Base-by-base conservation (phyloP, 2,329 filamentous ascomycete species). In the Lachnellula cervina region DNA sequence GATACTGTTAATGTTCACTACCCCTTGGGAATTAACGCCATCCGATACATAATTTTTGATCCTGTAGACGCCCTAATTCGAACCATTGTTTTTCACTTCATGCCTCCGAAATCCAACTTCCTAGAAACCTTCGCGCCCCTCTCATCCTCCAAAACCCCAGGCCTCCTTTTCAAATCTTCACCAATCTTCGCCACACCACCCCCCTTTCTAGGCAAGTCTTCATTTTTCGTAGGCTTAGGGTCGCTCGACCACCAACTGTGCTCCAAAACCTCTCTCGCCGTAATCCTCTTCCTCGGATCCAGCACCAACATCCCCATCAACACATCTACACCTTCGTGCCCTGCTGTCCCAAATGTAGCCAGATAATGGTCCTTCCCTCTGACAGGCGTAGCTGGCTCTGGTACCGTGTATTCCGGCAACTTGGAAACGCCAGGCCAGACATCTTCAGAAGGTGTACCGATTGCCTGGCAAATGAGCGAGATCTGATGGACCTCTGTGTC, bases 361-460 rank as follows among this genome's bases (percentile, higher is more conserved):
- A 87, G 78, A 77, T 90, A 97, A 68, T 87, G 87, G 54, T 88
- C 84, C 59, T 82, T 81, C 1, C 83, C 83, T 59, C 82, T 81
- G 72, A 90, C 64, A 64, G 83, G 76, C 59, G 84, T 79, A 14
- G 53, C 52, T 2, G 63, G 63, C 59, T 82, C 81, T 1, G 87
- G 80, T 1, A 88, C 81, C n/a, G 91, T 83, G 72, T 94, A 99
- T 57, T 87, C 87, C 14, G 86, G 84, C 11, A 99, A 77, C 60
- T 84, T 84, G 4, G 85, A 85, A 7, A 99, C 92, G 28, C 93
- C 93, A 0, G 94, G 92, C 94, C 94, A 99, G 70, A 91, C 93
- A 16, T 94, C 89, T 69, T 99, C 94, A 4, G 85, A 94, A 0
- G 94, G 94, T 0, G 91, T 95, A 56, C 94, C 94, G 61, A 97